These are phyloP conservation scores for Aureobasidium lini DNA, from an alignment of 2,329 filamentous ascomycete species.

Conservation along the genomic window DNA sequence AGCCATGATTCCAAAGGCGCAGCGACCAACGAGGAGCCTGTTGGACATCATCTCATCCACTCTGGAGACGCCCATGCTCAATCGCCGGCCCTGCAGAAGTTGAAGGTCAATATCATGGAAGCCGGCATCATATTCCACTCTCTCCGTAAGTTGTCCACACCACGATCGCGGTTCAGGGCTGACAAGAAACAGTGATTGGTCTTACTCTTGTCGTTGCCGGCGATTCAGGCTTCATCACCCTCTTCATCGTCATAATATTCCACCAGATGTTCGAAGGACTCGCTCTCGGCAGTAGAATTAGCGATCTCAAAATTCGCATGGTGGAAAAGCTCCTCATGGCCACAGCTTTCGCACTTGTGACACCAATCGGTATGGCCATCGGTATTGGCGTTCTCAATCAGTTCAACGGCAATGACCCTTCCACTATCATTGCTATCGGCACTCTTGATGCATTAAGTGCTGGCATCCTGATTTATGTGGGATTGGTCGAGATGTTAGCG, in stretches of 20 bases:
- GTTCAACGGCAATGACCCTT: conserved; percentile 66
- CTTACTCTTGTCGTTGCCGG: conserved; percentile 51
- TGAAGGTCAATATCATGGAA: conserved; percentile 63
- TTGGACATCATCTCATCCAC: neutral
- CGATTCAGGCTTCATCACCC: conserved; percentile 44
- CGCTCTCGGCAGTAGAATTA: conserved; percentile 64
- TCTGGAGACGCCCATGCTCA: neutral
- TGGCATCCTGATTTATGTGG: conserved; percentile 73
- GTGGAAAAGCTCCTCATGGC: conserved; percentile 54
- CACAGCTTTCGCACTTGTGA: conserved; percentile 59
- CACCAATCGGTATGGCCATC: conserved; percentile 73
- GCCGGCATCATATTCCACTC: conserved; percentile 70
- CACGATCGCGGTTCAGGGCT: neutral
- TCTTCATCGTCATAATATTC: conserved; percentile 61
- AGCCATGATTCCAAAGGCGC: neutral
- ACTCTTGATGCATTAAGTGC: conserved; percentile 67
- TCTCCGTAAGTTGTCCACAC: conserved; percentile 43
- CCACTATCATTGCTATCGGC: conserved; percentile 63
- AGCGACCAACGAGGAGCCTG: neutral
- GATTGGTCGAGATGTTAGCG: conserved; percentile 72
- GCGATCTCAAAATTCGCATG: conserved; percentile 43
- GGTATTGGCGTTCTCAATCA: conserved; percentile 62
- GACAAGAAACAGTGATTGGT: conserved; percentile 47
- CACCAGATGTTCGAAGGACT: conserved; percentile 74
- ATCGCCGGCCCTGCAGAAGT: conserved; percentile 17